Base-by-base conservation (phyloP, 257 asterid genomes). In the Nicotiana noctiflora region DNA sequence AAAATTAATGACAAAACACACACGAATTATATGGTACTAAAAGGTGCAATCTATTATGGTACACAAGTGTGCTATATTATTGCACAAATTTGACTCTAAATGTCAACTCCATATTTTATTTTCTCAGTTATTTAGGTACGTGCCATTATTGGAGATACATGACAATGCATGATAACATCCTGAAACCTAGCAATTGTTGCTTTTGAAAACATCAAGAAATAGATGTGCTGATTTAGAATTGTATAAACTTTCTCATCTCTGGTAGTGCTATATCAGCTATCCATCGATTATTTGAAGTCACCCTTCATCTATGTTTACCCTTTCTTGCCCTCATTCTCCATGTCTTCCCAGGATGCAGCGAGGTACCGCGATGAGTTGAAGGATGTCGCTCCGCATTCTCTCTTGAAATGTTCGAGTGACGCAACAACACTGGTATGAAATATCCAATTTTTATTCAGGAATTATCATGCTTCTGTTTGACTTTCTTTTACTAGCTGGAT, bases 331-430 rank as follows among this genome's bases (percentile, higher is more conserved):
- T 37, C 23, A 19, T 23, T 75, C 65, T 79, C 55, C 66, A 9
- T 83, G 57, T 23, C 44, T 14, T 55, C 75, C 65, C 89, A 93
- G 97, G 97, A 93, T 82, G 96, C 96, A 62, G 92, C 91, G 29
- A 84, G 84, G 81, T 84, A 81, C 34, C 92, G 90, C 12, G 90
- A 91, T 56, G 92, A 90, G 85, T 85, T 93, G 67, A 88, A 86
- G 81, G 91, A 90, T 84, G 88, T 93, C 70, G 90, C 90, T 7
- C 97, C 95, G 3, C 84, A 85, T 76, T 84, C 90, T 85, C 92
- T 91, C 66, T 82, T 93, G 90, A 90, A 90, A 81, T 91, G 97
- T 87, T 86, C 97, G 11, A 93, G 97, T 86, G 97, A 93, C 82
- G 93, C 92, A 40, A 88, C 93, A 46, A 93, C 97, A 66, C 84